phyloP scores from a whole-genome alignment of 768 basidiomycete species.

The Suillus discolor region DNA sequence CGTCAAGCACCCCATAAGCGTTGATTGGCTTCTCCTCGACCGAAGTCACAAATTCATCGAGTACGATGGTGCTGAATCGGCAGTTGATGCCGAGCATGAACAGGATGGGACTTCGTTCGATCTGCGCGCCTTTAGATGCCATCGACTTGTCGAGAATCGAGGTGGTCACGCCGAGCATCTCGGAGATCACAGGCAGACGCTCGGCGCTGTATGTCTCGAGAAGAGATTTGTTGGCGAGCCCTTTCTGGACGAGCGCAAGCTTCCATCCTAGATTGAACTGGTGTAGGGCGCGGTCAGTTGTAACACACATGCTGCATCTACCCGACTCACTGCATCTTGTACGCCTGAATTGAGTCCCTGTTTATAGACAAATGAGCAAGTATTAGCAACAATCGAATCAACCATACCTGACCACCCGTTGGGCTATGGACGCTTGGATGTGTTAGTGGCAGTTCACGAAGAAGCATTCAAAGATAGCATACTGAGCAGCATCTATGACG shows the following conservation, averaged over 20 bases:
- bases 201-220: conserved; percentile 43
- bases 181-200: conserved; percentile 42
- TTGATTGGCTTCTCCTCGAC: conserved; percentile 7
- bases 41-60: conserved; percentile 21
- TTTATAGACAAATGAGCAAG: not conserved
- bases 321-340: conserved; percentile 26
- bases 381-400: not conserved
- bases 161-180: conserved; percentile 40
- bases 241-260: conserved; percentile 39
- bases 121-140: not conserved
- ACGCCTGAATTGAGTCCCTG: conserved; percentile 26
- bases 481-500: conserved; percentile 28
- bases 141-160: not conserved
- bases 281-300: not conserved
- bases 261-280: conserved; percentile 47
- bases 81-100: conserved; percentile 30
- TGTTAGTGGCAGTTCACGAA: not conserved
- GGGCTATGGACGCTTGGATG: conserved; percentile 23
- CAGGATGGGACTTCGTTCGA: not conserved
- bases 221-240: conserved; percentile 33
- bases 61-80: conserved; percentile 25
- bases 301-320: conserved; percentile 12
- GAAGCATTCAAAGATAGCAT: not conserved
- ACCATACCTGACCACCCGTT: conserved; percentile 19
- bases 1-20: conserved; percentile 12